A percentile compares a stretch with the other conserved stretches of the same genome.
Evolutionary conservation across 257 asterid species (phyloP).

Genomic region (Ehretia macrophylla): DNA sequence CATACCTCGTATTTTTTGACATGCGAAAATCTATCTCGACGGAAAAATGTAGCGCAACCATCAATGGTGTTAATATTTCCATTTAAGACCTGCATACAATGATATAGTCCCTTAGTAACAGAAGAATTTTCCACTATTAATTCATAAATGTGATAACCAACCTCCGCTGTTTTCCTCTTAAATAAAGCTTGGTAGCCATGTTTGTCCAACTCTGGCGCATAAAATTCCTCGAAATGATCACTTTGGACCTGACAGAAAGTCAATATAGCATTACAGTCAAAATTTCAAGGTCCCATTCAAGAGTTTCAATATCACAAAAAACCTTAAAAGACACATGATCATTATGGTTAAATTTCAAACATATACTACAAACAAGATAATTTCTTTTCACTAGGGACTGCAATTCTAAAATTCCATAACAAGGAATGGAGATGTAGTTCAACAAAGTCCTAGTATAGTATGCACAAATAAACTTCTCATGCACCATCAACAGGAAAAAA

Average conservation of each 20-base stretch:
- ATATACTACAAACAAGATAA: background rate
- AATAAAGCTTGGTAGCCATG: constrained; percentile 92
- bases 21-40: constrained; percentile 91
- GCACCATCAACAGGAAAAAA: too few species aligned
- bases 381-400: too few species aligned
- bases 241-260: constrained; percentile 68
- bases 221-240: constrained; percentile 90
- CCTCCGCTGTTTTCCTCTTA: constrained; percentile 85
- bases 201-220: constrained; percentile 93
- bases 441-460: too few species aligned
- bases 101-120: constrained; percentile 15
- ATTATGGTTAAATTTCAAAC: background rate
- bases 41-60: constrained; percentile 99
- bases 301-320: background rate
- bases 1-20: constrained; percentile 94
- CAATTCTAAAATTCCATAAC: too few species aligned
- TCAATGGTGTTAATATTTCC: constrained; percentile 56
- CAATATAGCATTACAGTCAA: constrained; percentile 1
- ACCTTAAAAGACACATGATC: background rate
- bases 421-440: too few species aligned
- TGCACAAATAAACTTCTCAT: too few species aligned
- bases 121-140: constrained; percentile 6
- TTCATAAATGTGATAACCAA: constrained; percentile 29
- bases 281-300: background rate
- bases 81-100: constrained; percentile 53